Percentiles rank a stretch among this genome's conserved stretches.
Evolutionary conservation across 495 filamentous ascomycete species (phyloP).

Genomic region (Trichoderma gamsii): DNA sequence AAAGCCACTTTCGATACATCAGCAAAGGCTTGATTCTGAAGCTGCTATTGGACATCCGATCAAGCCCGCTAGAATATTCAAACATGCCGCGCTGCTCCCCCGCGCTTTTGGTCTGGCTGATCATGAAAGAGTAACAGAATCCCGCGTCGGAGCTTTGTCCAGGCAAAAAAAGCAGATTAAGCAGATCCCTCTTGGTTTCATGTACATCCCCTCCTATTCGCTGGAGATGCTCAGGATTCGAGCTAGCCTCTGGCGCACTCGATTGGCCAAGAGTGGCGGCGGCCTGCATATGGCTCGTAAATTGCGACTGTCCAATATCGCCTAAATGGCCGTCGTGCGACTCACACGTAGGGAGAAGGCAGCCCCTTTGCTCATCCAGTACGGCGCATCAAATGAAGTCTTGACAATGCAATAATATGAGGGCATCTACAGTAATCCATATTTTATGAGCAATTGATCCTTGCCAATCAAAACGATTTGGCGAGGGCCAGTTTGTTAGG

Average conservation of each 20-base stretch:
- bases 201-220: not conserved
- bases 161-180: too few species aligned
- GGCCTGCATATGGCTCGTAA: not conserved
- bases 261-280: not conserved
- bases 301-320: conserved; percentile 4
- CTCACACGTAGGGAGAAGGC: not conserved
- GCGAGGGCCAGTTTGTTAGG: not conserved
- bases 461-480: not conserved
- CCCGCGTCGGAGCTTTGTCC: too few species aligned
- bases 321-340: not conserved
- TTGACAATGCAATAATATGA: not conserved
- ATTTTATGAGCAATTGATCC: not conserved
- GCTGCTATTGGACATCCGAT: too few species aligned
- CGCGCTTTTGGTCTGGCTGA: too few species aligned
- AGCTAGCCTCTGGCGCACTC: conserved; percentile 1
- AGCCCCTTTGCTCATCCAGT: not conserved
- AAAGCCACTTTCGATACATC: too few species aligned
- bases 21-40: too few species aligned
- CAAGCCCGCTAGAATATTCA: too few species aligned
- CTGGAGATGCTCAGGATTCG: not conserved
- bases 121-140: too few species aligned
- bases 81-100: too few species aligned
- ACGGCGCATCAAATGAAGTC: not conserved
- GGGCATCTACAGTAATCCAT: not conserved
- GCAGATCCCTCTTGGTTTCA: not conserved